Evolutionary conservation across 331 rosid species (phyloP).

Genomic region (Pyrus hybrid): DNA sequence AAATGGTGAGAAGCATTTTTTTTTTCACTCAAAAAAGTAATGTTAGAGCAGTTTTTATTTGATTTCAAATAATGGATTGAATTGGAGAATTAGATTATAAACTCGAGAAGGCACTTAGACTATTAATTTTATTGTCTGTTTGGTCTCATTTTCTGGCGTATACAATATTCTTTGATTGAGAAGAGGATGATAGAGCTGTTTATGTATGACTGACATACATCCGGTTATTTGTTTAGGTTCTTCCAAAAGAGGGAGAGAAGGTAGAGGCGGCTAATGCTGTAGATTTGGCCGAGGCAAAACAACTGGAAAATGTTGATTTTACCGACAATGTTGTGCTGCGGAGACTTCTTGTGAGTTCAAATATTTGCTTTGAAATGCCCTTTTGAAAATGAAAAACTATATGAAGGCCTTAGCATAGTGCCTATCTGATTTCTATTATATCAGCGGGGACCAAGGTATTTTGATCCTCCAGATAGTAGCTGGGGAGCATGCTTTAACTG

Average conservation of each 20-base stretch:
- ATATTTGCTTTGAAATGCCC: conserved; percentile 25
- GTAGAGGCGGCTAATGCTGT: not conserved
- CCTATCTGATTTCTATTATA: conserved; percentile 34
- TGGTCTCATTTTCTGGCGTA: not conserved
- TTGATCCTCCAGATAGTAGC: conserved; percentile 78
- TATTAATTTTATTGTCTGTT: not conserved
- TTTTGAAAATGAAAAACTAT: conserved; percentile 24
- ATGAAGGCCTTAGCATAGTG: conserved; percentile 42
- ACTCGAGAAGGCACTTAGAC: not conserved
- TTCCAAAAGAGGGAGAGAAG: conserved; percentile 23
- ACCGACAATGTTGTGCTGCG: conserved; percentile 55
- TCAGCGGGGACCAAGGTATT: conserved; percentile 96
- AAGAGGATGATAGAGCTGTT: not conserved
- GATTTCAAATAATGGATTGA: not conserved
- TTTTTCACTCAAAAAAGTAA: not conserved
- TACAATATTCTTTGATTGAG: not conserved
- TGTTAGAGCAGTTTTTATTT: not conserved
- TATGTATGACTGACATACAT: not conserved
- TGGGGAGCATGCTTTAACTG: conserved; percentile 93
- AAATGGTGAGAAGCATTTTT: not conserved
- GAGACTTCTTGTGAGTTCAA: conserved; percentile 85
- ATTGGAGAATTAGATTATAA: not conserved
- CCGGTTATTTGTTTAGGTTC: conserved; percentile 25
- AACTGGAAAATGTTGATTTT: conserved; percentile 25
- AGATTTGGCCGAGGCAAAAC: conserved; percentile 20